These are phyloP conservation scores for Syzygium aqueum DNA, from an alignment of 345 rosid species.

Conservation along the genomic window DNA sequence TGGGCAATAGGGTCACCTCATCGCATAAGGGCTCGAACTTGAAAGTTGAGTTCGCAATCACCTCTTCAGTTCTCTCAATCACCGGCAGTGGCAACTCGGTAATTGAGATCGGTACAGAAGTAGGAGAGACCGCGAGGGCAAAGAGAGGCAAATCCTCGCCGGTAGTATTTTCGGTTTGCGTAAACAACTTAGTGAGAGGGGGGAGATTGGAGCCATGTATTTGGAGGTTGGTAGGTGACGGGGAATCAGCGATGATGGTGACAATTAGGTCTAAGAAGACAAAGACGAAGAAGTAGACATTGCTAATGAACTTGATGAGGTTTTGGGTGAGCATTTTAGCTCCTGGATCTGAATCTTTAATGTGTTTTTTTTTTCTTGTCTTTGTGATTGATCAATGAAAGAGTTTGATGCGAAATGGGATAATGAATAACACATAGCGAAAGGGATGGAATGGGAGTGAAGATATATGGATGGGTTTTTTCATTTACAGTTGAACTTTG, in stretches of 20 bases:
- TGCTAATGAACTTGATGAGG: background rate
- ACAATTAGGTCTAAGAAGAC: no score
- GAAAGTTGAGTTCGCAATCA: background rate
- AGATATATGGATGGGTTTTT: background rate
- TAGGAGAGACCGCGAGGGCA: background rate
- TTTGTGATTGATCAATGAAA: background rate
- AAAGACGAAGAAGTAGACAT: background rate
- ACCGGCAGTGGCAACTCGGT: background rate
- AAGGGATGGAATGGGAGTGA: background rate
- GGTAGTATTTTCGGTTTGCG: background rate
- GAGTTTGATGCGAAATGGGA: background rate
- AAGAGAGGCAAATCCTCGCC: background rate
- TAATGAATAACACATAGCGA: background rate
- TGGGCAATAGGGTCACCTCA: no score
- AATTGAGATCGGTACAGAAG: background rate
- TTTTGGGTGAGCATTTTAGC: background rate
- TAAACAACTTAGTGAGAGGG: background rate
- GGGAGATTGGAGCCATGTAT: background rate
- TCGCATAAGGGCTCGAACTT: no score
- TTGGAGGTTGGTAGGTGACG: background rate
- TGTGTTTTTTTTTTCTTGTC: background rate
- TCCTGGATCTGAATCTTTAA: background rate
- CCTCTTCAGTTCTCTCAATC: background rate
- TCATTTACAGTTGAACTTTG: background rate
- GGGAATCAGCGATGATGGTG: no score